Percentiles rank a stretch among this genome's conserved stretches.
Conservation (phyloP, 257 asterid genomes). For the Solanum commersonii region DNA sequence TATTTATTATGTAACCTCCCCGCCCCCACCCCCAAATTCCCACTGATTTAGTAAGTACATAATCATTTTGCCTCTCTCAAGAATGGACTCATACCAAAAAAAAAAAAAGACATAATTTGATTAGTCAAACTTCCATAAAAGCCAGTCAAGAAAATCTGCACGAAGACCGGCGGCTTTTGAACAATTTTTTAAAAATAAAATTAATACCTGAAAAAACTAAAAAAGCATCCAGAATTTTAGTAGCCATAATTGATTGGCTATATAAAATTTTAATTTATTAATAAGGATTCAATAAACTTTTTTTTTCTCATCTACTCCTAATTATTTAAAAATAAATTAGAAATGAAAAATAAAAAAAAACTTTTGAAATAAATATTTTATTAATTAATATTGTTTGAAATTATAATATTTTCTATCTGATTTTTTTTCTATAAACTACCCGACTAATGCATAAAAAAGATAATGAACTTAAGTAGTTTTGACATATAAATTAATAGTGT, state of each 20-base stretch:
- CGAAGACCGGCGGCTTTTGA: neutral
- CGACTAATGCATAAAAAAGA: too few species aligned
- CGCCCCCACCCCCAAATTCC: too few species aligned
- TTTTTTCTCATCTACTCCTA: neutral
- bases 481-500: too few species aligned
- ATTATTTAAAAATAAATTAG: too few species aligned
- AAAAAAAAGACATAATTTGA: neutral
- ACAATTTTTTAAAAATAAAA: neutral
- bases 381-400: too few species aligned
- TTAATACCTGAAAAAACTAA: neutral
- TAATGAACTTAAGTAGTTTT: too few species aligned
- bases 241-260: neutral
- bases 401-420: too few species aligned
- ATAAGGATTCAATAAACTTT: neutral
- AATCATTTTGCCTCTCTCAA: neutral
- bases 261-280: too few species aligned
- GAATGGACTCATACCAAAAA: neutral
- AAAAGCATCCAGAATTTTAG: neutral
- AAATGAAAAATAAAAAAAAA: too few species aligned
- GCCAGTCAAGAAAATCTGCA: neutral
- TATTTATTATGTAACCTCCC: too few species aligned
- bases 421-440: too few species aligned
- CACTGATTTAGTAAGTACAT: neutral
- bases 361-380: too few species aligned
- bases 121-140: neutral